Evolutionary conservation across 2,329 filamentous ascomycete genomes (phyloP).

Genomic region (Sclerotinia trifoliorum): DNA sequence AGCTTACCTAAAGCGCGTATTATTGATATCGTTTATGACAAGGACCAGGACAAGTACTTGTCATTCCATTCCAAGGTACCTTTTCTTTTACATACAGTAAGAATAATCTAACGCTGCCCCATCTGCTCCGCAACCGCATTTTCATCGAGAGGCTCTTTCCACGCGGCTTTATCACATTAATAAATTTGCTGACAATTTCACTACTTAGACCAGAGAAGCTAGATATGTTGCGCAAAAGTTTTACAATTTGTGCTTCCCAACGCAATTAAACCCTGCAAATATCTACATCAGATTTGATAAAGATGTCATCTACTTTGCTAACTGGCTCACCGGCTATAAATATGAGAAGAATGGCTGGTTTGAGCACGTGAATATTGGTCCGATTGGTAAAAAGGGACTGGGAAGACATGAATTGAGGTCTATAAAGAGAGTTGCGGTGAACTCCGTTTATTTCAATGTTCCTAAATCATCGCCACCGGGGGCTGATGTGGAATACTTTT

Average conservation of each 20-base stretch:
- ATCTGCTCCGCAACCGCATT: not conserved
- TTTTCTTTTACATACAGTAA: slow-evolving; percentile 9
- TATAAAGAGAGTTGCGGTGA: slow-evolving; percentile 7
- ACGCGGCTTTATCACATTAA: not conserved
- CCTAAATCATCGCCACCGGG: not conserved
- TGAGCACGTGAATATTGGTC: slow-evolving; percentile 6
- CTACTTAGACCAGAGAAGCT: not conserved
- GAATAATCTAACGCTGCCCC: not conserved
- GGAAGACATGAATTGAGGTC: not conserved
- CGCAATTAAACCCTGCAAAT: not conserved
- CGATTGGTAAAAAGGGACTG: slow-evolving; percentile 8
- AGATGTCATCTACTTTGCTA: slow-evolving; percentile 2
- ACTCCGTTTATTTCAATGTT: slow-evolving; percentile 3
- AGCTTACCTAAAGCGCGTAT: not conserved
- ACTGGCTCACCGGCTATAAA: slow-evolving; percentile 4
- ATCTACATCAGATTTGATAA: slow-evolving; percentile 13
- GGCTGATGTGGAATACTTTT: not conserved
- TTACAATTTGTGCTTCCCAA: slow-evolving; percentile 7
- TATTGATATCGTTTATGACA: slow-evolving; percentile 16
- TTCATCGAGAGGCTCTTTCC: not conserved
- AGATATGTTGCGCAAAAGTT: not conserved
- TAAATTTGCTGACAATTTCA: not conserved
- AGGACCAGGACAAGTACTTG: slow-evolving; percentile 9
- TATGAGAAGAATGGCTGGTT: slow-evolving; percentile 1
- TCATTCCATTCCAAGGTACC: not conserved